Percentiles rank a stretch among this genome's conserved stretches.
These are phyloP conservation scores for Podospora didyma DNA, from an alignment of 495 filamentous ascomycete species.

Conservation along the genomic window DNA sequence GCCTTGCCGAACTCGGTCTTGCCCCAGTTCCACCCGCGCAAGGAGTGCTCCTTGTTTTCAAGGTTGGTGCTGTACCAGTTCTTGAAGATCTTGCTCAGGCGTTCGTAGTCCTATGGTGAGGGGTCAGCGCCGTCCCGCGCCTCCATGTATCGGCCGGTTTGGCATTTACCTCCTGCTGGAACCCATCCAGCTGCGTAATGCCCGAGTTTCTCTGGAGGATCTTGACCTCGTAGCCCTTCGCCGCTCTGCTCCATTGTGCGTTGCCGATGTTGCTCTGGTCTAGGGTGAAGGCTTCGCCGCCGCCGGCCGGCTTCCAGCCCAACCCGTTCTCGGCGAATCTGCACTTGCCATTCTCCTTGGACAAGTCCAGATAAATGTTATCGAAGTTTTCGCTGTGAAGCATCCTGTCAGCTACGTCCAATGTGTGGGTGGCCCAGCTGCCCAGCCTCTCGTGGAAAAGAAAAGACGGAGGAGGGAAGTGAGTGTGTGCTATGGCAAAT, in stretches of 20 bases:
- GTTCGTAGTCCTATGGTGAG: slow-evolving; percentile 72
- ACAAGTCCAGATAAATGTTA: slow-evolving; percentile 91
- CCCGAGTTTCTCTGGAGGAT: slow-evolving; percentile 76
- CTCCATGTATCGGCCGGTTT: background rate
- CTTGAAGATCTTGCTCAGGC: slow-evolving; percentile 86
- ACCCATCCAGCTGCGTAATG: slow-evolving; percentile 92
- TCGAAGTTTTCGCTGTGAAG: slow-evolving; percentile 77
- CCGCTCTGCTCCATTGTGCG: slow-evolving; percentile 94
- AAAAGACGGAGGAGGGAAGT: no score
- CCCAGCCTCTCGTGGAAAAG: no score
- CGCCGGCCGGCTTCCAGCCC: slow-evolving; percentile 86
- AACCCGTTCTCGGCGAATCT: slow-evolving; percentile 88
- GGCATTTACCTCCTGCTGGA: slow-evolving; percentile 72
- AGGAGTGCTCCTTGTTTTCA: slow-evolving; percentile 85
- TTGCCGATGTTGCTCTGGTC: slow-evolving; percentile 73
- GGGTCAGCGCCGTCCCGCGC: slow-evolving; percentile 3
- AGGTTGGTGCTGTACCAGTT: slow-evolving; percentile 92
- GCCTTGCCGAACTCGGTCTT: slow-evolving; percentile 96
- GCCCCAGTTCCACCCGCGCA: slow-evolving; percentile 99
- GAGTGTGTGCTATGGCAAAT: no score
- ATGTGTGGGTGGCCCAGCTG: background rate
- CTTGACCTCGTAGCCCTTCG: slow-evolving; percentile 90
- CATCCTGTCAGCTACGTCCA: slow-evolving; percentile 1
- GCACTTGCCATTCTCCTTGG: slow-evolving; percentile 83
- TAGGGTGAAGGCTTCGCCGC: slow-evolving; percentile 88